Evolutionary conservation across 768 basidiomycete genomes (phyloP).

Genomic region (Pisolithus sp.): DNA sequence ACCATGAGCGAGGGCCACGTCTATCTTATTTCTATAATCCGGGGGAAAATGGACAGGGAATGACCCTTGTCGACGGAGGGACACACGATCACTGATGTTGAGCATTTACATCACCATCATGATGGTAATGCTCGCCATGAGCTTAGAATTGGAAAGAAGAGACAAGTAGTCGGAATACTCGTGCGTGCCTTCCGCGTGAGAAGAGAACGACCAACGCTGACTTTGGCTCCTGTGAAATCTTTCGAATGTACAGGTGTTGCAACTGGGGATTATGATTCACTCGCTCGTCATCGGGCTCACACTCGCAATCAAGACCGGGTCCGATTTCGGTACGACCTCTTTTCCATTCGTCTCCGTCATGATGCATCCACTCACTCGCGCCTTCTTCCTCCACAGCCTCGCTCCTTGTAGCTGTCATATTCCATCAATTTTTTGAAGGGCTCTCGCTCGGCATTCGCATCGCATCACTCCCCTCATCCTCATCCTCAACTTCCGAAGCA

Average conservation of each 20-base stretch:
- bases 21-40: conserved; percentile 18
- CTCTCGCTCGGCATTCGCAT: conserved; percentile 79
- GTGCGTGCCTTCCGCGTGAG: conserved; percentile 29
- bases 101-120: background rate
- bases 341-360: background rate
- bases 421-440: conserved; percentile 83
- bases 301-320: conserved; percentile 58
- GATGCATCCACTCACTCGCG: background rate
- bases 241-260: conserved; percentile 50
- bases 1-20: conserved; percentile 23
- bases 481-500: background rate
- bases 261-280: conserved; percentile 83
- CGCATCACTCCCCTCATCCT: conserved; percentile 50
- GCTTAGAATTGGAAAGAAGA: conserved; percentile 41
- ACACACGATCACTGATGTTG: background rate
- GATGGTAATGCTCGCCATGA: conserved; percentile 13
- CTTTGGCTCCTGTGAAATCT: background rate
- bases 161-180: conserved; percentile 70
- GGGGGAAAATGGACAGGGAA: conserved; percentile 2
- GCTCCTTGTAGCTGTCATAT: conserved; percentile 65
- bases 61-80: background rate
- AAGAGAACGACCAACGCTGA: background rate
- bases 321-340: conserved; percentile 56
- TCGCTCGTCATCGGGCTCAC: conserved; percentile 78
- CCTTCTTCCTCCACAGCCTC: conserved; percentile 40